Evolutionary conservation across 441 rosid genomes (phyloP).

Genomic region (Cnidoscolus chayamansa): DNA sequence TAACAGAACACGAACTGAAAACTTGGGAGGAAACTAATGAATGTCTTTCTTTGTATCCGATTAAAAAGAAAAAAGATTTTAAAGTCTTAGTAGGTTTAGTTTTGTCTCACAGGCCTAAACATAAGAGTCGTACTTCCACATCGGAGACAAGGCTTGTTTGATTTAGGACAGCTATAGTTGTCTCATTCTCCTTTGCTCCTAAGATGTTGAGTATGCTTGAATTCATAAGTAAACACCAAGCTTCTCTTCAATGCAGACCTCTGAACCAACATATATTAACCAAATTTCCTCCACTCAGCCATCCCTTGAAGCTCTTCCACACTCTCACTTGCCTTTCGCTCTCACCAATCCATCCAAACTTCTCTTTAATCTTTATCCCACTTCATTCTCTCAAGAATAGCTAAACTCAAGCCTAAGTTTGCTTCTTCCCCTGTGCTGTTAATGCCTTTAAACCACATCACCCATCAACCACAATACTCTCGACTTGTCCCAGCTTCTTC

Average conservation of each 20-base stretch:
- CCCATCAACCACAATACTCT: conserved; percentile 24
- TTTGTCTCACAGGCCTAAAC: too few species aligned
- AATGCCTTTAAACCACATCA: conserved; percentile 33
- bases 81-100: too few species aligned
- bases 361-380: conserved; percentile 12
- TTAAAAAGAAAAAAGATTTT: too few species aligned
- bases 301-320: conserved; percentile 25
- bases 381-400: not conserved
- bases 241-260: conserved; percentile 39
- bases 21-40: too few species aligned
- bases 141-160: too few species aligned
- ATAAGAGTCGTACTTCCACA: too few species aligned
- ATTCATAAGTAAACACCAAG: conserved; percentile 30
- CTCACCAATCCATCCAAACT: conserved; percentile 24
- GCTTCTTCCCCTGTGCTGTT: not conserved
- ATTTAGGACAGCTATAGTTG: too few species aligned
- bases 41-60: too few species aligned
- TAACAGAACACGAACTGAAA: too few species aligned
- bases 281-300: conserved; percentile 34
- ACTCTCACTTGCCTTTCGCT: conserved; percentile 9
- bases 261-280: conserved; percentile 38
- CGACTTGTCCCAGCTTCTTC: not conserved
- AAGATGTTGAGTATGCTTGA: conserved; percentile 31
- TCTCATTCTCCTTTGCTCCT: conserved; percentile 34
- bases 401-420: not conserved